These are phyloP conservation scores for Pyronema domesticum DNA, from an alignment of 495 filamentous ascomycete species.

Conservation along the genomic window DNA sequence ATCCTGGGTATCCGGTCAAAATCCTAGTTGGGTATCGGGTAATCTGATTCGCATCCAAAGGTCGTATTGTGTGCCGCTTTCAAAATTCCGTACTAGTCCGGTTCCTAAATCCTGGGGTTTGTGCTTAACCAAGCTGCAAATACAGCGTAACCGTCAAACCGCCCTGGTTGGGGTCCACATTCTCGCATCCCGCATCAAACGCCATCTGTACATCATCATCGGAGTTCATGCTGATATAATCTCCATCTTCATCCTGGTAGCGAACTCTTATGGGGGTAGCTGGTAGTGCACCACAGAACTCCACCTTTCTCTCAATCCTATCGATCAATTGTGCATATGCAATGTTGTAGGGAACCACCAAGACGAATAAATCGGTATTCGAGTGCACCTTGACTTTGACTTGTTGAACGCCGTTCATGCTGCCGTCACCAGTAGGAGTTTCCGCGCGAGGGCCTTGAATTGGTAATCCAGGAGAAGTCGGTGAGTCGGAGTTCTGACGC, in stretches of 20 bases:
- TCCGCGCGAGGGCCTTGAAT: not conserved
- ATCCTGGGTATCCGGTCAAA: no score
- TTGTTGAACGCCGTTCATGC: slow-evolving; percentile 29
- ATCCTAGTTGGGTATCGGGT: no score
- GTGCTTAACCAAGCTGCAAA: slow-evolving; percentile 6
- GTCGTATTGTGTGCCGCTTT: no score
- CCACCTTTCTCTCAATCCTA: slow-evolving; percentile 87
- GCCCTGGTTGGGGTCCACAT: slow-evolving; percentile 17
- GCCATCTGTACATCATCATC: slow-evolving; percentile 91
- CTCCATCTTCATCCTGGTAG: slow-evolving; percentile 83
- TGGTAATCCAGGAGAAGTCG: slow-evolving; percentile 38
- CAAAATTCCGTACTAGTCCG: no score
- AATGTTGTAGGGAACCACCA: slow-evolving; percentile 86
- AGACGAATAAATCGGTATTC: slow-evolving; percentile 62
- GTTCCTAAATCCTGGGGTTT: no score
- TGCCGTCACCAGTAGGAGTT: not conserved
- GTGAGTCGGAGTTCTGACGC: slow-evolving; percentile 32
- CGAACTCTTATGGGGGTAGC: slow-evolving; percentile 40
- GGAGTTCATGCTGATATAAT: slow-evolving; percentile 78
- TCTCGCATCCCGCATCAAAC: slow-evolving; percentile 77
- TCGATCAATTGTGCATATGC: slow-evolving; percentile 80
- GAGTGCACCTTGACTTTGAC: slow-evolving; percentile 89
- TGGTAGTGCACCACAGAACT: slow-evolving; percentile 15
- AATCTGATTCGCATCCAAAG: no score
- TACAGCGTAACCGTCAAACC: slow-evolving; percentile 20